Percentiles rank a stretch among this genome's conserved stretches.
Evolutionary conservation across 2,329 filamentous ascomycete species (phyloP).

Genomic region (Talaromyces verruculosus): DNA sequence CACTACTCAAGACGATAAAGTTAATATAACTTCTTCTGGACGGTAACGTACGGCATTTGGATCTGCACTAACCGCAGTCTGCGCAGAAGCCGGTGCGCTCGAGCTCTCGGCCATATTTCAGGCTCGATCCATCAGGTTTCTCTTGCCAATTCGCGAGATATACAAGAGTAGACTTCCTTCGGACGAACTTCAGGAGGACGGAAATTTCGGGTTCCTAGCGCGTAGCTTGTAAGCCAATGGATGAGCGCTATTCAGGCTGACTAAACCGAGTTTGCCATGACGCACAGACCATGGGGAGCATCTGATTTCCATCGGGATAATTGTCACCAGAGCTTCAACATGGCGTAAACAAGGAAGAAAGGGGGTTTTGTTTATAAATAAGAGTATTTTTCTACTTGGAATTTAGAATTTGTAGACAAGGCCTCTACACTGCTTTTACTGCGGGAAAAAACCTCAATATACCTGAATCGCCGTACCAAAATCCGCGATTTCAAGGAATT

Average conservation of each 20-base stretch:
- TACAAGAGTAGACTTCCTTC: neutral
- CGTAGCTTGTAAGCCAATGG: neutral
- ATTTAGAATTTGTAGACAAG: neutral
- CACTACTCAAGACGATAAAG: constrained; percentile 2
- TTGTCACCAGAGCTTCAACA: constrained; percentile 5
- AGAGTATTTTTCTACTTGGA: neutral
- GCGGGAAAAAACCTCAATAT: neutral
- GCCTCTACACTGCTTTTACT: neutral
- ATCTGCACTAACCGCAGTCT: neutral
- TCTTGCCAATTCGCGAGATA: neutral
- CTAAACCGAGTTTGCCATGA: neutral
- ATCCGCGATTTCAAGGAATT: neutral
- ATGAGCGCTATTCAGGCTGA: neutral
- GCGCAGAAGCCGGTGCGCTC: neutral
- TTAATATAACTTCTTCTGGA: neutral
- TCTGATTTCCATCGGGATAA: constrained; percentile 12
- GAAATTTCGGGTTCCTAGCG: constrained; percentile 4
- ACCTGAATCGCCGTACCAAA: neutral
- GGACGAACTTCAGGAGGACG: neutral
- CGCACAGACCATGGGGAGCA: neutral
- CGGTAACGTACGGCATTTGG: too few relatives aligned
- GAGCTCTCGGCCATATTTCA: neutral
- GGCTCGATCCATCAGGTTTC: neutral
- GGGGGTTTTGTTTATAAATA: neutral
- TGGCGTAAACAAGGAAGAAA: neutral